Evolutionary conservation across 2,329 filamentous ascomycete genomes (phyloP).

Genomic region (Dothiorella sarmentorum): DNA sequence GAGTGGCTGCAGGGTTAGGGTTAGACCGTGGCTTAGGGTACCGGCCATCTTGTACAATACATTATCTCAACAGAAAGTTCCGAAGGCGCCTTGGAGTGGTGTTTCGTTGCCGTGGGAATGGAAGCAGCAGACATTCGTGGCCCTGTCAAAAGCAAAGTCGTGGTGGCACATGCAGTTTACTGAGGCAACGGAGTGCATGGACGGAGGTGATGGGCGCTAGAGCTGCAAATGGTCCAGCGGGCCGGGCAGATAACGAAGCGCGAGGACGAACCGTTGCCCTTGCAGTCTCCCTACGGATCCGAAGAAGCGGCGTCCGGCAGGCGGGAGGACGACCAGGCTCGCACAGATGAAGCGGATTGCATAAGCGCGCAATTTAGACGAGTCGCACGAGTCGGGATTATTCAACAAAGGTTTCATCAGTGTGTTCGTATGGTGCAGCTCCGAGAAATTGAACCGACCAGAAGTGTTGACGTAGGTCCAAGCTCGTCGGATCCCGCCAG

Average conservation of each 20-base stretch:
- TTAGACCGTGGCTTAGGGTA: background rate
- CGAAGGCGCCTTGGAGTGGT: no score
- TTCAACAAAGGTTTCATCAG: background rate
- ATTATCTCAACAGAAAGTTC: background rate
- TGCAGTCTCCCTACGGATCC: background rate
- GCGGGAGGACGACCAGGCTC: background rate
- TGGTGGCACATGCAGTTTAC: background rate
- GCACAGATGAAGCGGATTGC: background rate
- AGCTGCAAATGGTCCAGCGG: background rate
- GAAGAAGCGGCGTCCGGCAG: background rate
- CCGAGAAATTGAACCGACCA: no score
- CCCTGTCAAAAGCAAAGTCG: background rate
- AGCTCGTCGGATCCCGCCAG: no score
- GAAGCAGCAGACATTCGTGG: slow-evolving; percentile 1
- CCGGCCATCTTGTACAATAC: background rate
- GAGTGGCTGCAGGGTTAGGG: no score
- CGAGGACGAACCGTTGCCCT: background rate
- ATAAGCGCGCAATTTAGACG: slow-evolving; percentile 4
- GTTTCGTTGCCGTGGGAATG: background rate
- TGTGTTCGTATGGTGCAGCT: no score
- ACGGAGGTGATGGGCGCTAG: background rate
- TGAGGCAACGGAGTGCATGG: background rate
- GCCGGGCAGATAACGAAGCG: background rate
- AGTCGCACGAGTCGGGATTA: background rate
- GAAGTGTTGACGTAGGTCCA: no score